Evolutionary conservation across 352 stramenopile genomes (phyloP), one percentile per base, ranked within the genome.

Genomic region (Lagenidium giganteum): DNA sequence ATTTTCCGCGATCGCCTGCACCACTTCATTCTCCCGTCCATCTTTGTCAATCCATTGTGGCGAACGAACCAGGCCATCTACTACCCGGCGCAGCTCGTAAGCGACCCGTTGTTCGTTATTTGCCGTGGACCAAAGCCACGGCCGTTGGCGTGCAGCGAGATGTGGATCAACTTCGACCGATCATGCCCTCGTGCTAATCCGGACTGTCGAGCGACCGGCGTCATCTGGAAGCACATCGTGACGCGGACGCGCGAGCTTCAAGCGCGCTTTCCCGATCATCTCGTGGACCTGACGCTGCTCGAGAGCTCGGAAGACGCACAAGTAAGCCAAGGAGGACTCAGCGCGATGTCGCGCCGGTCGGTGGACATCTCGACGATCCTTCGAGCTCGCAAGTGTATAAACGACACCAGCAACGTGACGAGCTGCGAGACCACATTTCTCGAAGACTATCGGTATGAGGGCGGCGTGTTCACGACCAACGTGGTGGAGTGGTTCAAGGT

Each of bases 1-100:
- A 39, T 26, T 4, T 14, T 51, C 12, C 44, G 44, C 20, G 64
- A 80, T 16, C 64, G 65, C 2, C 27, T 80, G 9, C 64, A 80
- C 46, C 54, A 80, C 18, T 72, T 60, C 18, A 29, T 71, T 27
- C 24, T 70, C 8, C 57, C 67, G 8, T 41, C 25, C 1, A 43
- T 69, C 31, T 79, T 75, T 26, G 28, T 44, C 1, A 21, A 31
- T 1, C 5, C 32, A 12, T 37, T 49, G 14, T 25, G 5, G 3
- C 42, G 54, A 0, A 64, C 46, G 3, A 50, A 7, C 5, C 51
- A 56, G 8, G 54, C 42, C 7, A 39, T 61, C n/a, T 51, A 64
- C 22, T 53, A 57, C 27, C n/a, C n/a, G n/a, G n/a, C n/a, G n/a
- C n/a, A n/a, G n/a, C n/a, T n/a, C n/a, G n/a, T n/a, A n/a, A n/a